Evolutionary conservation across 1,284 basidiomycete species (phyloP).

Genomic region (Tilletia setariae): DNA sequence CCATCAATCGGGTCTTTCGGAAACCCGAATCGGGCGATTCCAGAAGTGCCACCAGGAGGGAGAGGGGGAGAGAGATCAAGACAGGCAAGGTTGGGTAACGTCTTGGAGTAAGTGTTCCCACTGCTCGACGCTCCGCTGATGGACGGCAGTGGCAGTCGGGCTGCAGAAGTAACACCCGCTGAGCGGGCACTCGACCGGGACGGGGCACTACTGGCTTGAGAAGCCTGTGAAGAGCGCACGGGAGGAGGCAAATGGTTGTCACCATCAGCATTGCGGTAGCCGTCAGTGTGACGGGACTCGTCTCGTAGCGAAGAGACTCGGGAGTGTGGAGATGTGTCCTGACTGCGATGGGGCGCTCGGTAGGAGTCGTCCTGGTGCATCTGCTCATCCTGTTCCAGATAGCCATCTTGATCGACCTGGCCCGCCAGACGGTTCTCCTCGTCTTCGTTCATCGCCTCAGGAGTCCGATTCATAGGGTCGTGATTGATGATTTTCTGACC

Average conservation of each 20-base stretch:
- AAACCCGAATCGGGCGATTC: background rate
- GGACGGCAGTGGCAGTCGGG: conserved; percentile 11
- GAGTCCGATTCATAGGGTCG: conserved; percentile 1
- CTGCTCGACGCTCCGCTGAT: background rate
- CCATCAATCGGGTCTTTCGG: background rate
- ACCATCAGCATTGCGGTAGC: too few relatives aligned
- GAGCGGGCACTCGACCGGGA: too few relatives aligned
- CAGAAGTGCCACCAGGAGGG: background rate
- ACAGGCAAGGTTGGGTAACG: conserved; percentile 9
- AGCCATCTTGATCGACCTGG: conserved; percentile 2
- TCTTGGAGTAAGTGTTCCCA: conserved; percentile 1
- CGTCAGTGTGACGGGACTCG: too few relatives aligned
- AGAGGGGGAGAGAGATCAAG: conserved; percentile 2
- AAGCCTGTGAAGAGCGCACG: too few relatives aligned
- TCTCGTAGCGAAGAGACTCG: too few relatives aligned
- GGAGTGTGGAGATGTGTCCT: too few relatives aligned
- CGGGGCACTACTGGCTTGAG: too few relatives aligned
- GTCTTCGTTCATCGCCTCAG: background rate
- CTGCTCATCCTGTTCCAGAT: conserved; percentile 4
- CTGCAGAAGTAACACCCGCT: background rate
- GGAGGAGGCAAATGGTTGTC: too few relatives aligned
- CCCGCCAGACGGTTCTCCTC: background rate
- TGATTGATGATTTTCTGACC: conserved; percentile 10
- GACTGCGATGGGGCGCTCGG: too few relatives aligned
- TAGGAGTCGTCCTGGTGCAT: background rate